These are phyloP conservation scores for Kondoa malvinella DNA, from an alignment of 768 basidiomycete species.

Conservation along the genomic window DNA sequence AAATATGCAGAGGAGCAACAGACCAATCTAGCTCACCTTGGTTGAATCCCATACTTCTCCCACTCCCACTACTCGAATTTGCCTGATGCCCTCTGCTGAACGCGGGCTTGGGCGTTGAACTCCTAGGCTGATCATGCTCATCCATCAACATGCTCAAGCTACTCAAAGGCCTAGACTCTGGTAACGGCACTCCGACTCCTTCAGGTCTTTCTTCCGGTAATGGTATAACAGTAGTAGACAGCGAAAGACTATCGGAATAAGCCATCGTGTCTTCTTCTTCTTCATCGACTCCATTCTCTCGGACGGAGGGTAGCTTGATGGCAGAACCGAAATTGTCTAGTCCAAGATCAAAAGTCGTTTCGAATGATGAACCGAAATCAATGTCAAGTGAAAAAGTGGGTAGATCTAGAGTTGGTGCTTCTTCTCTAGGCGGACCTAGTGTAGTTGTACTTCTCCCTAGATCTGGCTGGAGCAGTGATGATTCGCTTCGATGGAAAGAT, in stretches of 20 bases:
- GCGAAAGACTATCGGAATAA: too few species aligned
- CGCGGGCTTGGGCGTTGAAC: not conserved
- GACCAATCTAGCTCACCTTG: not conserved
- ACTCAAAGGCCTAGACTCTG: not conserved
- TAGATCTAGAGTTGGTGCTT: not conserved
- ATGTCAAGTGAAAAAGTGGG: not conserved
- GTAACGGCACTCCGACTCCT: not conserved
- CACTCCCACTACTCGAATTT: not conserved
- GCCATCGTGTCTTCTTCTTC: not conserved
- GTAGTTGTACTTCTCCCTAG: not conserved
- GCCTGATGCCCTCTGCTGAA: not conserved
- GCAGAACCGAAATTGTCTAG: not conserved
- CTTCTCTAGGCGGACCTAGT: not conserved
- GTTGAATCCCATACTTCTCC: not conserved
- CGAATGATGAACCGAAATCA: not conserved
- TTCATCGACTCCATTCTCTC: not conserved
- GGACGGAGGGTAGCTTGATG: not conserved
- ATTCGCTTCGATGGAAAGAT: not conserved
- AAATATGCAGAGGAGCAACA: not conserved
- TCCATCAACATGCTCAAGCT: not conserved
- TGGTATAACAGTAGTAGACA: not conserved
- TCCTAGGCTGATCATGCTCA: not conserved
- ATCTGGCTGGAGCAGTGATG: not conserved
- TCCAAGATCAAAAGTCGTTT: not conserved
- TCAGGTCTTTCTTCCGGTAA: not conserved